Percentiles rank a stretch among this genome's conserved stretches.
These are phyloP conservation scores for Leptographium flavum DNA, from an alignment of 2,329 filamentous ascomycete genomes.

Conservation along the genomic window DNA sequence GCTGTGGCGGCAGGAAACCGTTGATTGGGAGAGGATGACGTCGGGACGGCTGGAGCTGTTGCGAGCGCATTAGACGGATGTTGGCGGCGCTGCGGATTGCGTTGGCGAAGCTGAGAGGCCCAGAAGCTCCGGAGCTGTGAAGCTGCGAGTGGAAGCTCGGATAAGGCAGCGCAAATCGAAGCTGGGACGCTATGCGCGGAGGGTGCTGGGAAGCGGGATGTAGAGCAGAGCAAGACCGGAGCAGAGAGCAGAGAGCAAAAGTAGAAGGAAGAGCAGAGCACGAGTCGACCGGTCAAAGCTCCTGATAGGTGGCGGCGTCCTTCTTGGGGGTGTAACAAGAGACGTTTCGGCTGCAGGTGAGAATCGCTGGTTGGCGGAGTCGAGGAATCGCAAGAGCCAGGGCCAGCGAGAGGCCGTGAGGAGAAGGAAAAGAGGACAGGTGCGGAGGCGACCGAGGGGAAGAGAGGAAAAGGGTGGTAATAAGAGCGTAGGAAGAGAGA, in stretches of 20 bases:
- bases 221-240: too few relatives aligned
- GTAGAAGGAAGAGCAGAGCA: constrained; percentile 13
- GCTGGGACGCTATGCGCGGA: too few relatives aligned
- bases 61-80: constrained; percentile 8
- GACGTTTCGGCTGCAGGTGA: constrained; percentile 23
- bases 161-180: not conserved
- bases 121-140: too few relatives aligned
- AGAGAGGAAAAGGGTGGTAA: constrained; percentile 2
- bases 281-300: too few relatives aligned
- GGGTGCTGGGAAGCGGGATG: not conserved
- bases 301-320: constrained; percentile 9
- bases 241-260: not conserved
- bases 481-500: not conserved
- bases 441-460: constrained; percentile 5
- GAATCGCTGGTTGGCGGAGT: constrained; percentile 5
- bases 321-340: constrained; percentile 25
- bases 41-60: constrained; percentile 14
- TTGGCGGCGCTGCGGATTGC: not conserved
- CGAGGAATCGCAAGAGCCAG: not conserved
- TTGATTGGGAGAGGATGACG: constrained; percentile 7
- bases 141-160: too few relatives aligned
- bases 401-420: not conserved
- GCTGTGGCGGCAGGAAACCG: not conserved
- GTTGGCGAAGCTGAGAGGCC: too few relatives aligned
- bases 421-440: not conserved